phyloP scores from a whole-genome alignment of 148 eudicot genomes.

The Rhododendron williamsianum region DNA sequence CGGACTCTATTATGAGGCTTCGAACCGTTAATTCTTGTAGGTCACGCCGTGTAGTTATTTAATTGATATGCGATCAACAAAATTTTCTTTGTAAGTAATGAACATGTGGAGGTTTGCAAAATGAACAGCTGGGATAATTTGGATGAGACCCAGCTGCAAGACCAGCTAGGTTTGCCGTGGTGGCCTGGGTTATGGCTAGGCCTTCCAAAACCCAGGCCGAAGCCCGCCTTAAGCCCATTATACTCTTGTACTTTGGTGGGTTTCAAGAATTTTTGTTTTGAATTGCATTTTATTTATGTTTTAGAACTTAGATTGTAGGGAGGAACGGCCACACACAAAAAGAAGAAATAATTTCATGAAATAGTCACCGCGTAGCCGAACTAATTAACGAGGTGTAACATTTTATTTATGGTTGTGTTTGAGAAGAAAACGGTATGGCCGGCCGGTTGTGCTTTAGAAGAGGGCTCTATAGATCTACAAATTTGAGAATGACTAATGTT shows the following conservation, averaged over 20 bases:
- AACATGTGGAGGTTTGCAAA: background rate
- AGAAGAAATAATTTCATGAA: too few relatives aligned
- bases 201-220: background rate
- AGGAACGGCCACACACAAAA: background rate
- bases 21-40: background rate
- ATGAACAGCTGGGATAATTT: too few relatives aligned
- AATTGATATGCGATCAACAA: background rate
- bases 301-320: background rate
- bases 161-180: background rate
- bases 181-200: background rate
- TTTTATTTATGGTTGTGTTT: background rate
- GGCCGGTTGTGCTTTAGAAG: too few relatives aligned
- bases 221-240: background rate
- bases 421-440: too few relatives aligned
- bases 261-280: background rate
- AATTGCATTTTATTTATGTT: background rate
- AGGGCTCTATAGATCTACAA: too few relatives aligned
- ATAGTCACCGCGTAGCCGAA: too few relatives aligned
- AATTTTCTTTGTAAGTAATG: too few relatives aligned
- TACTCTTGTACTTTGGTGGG: background rate
- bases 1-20: background rate
- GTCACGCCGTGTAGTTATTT: background rate
- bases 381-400: too few relatives aligned
- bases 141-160: background rate
- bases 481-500: too few relatives aligned